Conservation (phyloP, 2,329 filamentous ascomycete genomes). For the Scedosporium apiospermum region DNA sequence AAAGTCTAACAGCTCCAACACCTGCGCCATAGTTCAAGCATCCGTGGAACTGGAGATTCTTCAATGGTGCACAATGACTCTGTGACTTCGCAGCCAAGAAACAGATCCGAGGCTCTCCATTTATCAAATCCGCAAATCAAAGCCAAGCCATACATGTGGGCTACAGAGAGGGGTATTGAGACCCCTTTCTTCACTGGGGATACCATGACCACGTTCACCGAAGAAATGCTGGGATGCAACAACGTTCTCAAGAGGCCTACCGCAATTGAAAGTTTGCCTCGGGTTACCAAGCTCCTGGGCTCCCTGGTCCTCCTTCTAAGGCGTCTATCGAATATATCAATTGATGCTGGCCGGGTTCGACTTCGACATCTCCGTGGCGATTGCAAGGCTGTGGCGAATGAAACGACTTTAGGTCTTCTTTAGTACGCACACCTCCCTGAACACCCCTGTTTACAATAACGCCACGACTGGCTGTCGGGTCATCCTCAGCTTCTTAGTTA, state of each 20-base stretch:
- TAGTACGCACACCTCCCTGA: not conserved
- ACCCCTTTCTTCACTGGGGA: constrained; percentile 22
- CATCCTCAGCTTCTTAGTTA: constrained; percentile 1
- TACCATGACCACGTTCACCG: constrained; percentile 14
- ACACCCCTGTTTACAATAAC: not conserved
- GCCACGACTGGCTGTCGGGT: not conserved
- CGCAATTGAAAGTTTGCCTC: constrained; percentile 19
- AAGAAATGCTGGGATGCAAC: constrained; percentile 18
- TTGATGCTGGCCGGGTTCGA: constrained; percentile 19
- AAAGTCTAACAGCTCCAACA: not conserved
- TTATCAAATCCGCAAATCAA: not conserved
- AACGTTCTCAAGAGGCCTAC: constrained; percentile 23
- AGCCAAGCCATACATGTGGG: constrained; percentile 44
- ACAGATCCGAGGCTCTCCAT: not conserved
- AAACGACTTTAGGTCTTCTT: not conserved
- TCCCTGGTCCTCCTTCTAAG: constrained; percentile 16
- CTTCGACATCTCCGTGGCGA: constrained; percentile 24
- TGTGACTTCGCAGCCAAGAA: not conserved
- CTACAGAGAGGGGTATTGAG: constrained; percentile 30
- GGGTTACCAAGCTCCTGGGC: constrained; percentile 13
- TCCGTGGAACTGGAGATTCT: not conserved
- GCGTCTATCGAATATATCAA: constrained; percentile 22
- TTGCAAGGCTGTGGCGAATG: constrained; percentile 18
- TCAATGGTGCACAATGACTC: too few species aligned
- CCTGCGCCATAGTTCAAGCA: not conserved